Evolutionary conservation across 2,329 filamentous ascomycete genomes (phyloP), one percentile per base, ranked within the genome.

Genomic region (Pseudogymnoascus destructans): DNA sequence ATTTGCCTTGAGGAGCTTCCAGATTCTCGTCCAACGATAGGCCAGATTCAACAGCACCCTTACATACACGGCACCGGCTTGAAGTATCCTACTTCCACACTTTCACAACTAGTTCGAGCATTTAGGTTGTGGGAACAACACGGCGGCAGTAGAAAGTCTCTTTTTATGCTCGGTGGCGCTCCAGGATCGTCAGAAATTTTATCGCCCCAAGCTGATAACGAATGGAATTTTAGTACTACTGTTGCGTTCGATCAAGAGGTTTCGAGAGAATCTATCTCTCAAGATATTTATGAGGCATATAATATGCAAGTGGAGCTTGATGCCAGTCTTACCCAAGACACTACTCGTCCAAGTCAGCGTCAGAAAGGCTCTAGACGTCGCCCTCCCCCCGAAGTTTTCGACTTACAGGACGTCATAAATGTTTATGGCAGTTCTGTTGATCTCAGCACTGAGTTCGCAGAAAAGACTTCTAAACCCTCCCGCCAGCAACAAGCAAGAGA

Each of bases 61-160:
- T 90, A 87, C 67, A 79, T 91, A 58, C 73, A 73, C 59, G 80
- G 83, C 60, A 87, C 85, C 0, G 74, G 76, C 5, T 73, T 78
- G 10, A 73, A 73, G 42, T 84, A 87, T 64, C 87, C 87, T 0
- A 82, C 83, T 0, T 78, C 78, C 0, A 77, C 75, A 3, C 76
- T 92, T 2, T 73, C 80, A 1, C 75, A 81, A 60, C 75, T 92
- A 1, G 84, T 92, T 7, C 80, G 81, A 63, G 83, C 81, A 9
- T 92, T 86, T 71, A 85, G 83, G 66, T 67, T 83, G 15, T 92
- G 87, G 87, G 87, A 91, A 69, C 78, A 82, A 7, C 79, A 81
- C 63, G 87, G 87, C 21, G 87, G 87, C 25, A 81, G 80, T 63
- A 79, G 87, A 49, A 80, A 79, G 62, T 85, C 82, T 11, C 73